These are phyloP conservation scores for Crithidia fasciculata DNA, from an alignment of 208 protist genomes.

Conservation along the genomic window DNA sequence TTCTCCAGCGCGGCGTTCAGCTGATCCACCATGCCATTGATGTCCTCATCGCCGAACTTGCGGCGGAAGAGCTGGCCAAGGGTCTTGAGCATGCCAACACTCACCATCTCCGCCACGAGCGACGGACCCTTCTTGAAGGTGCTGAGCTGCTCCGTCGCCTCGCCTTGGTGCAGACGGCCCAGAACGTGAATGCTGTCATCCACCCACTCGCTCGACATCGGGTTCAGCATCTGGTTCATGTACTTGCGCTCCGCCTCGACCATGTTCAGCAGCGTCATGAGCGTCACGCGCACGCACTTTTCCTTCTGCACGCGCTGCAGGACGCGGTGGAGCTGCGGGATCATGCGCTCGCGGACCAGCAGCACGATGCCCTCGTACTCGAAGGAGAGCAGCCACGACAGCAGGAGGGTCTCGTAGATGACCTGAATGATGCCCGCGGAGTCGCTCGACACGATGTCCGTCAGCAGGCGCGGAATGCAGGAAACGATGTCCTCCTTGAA, in stretches of 20 bases:
- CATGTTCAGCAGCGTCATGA: slow-evolving; percentile 89
- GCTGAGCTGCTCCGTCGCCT: slow-evolving; percentile 24
- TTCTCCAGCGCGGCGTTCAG: slow-evolving; percentile 74
- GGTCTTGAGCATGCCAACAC: slow-evolving; percentile 91
- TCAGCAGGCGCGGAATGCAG: slow-evolving; percentile 82
- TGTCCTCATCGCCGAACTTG: slow-evolving; percentile 93
- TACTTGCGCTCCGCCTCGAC: slow-evolving; percentile 77
- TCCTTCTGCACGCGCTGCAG: slow-evolving; percentile 92
- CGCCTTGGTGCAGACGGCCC: slow-evolving; percentile 40
- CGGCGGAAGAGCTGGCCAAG: slow-evolving; percentile 75
- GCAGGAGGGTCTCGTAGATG: slow-evolving; percentile 84
- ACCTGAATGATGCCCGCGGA: slow-evolving; percentile 82
- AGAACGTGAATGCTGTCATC: slow-evolving; percentile 50
- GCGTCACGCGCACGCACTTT: slow-evolving; percentile 91
- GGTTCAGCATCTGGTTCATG: slow-evolving; percentile 56
- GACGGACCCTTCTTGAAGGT: slow-evolving; percentile 60
- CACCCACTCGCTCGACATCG: slow-evolving; percentile 48
- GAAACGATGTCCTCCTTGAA: slow-evolving; percentile 67
- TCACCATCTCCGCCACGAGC: slow-evolving; percentile 90
- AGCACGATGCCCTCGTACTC: slow-evolving; percentile 83
- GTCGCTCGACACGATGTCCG: slow-evolving; percentile 79
- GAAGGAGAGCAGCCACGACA: slow-evolving; percentile 85
- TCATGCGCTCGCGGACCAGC: slow-evolving; percentile 75
- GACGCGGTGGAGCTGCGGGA: slow-evolving; percentile 87
- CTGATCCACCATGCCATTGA: slow-evolving; percentile 67